phyloP scores from a whole-genome alignment of 2,329 filamentous ascomycete genomes.

The Hypoxylon sp. region DNA sequence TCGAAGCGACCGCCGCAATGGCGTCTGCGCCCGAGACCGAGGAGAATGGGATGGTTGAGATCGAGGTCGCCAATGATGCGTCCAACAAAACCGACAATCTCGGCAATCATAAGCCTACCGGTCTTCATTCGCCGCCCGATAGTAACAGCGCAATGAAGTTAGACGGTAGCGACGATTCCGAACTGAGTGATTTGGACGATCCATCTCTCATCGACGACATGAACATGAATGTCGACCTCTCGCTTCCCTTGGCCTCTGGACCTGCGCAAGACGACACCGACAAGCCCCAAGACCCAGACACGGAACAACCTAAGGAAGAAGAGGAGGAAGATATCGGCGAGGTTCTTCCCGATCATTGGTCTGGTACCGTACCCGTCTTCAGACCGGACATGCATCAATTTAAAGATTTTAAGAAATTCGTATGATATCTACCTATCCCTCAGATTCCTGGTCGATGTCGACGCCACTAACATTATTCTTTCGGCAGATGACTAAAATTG shows the following conservation, averaged over 20 bases:
- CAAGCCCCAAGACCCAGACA: slow-evolving; percentile 27
- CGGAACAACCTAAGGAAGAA: slow-evolving; percentile 56
- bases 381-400: slow-evolving; percentile 96
- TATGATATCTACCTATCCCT: slow-evolving; percentile 55
- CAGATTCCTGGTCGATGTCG: slow-evolving; percentile 3
- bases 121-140: slow-evolving; percentile 70
- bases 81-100: slow-evolving; percentile 44
- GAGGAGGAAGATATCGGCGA: slow-evolving; percentile 74
- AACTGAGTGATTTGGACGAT: slow-evolving; percentile 71
- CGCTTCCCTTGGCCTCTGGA: slow-evolving; percentile 12
- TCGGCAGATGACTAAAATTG: slow-evolving; percentile 77
- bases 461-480: slow-evolving; percentile 43
- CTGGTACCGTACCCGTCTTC: slow-evolving; percentile 91
- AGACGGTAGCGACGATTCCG: slow-evolving; percentile 67
- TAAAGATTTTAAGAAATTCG: slow-evolving; percentile 89
- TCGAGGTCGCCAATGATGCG: slow-evolving; percentile 38
- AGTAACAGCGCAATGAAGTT: slow-evolving; percentile 68
- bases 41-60: slow-evolving; percentile 42
- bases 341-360: slow-evolving; percentile 86
- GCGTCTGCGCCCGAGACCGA: slow-evolving; percentile 51
- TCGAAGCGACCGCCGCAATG: slow-evolving; percentile 61
- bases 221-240: slow-evolving; percentile 36
- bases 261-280: slow-evolving; percentile 17
- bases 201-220: slow-evolving; percentile 41
- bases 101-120: slow-evolving; percentile 52